Evolutionary conservation across 2,329 filamentous ascomycete genomes (phyloP), one percentile per base, ranked within the genome.

Genomic region (Claviceps sp.): DNA sequence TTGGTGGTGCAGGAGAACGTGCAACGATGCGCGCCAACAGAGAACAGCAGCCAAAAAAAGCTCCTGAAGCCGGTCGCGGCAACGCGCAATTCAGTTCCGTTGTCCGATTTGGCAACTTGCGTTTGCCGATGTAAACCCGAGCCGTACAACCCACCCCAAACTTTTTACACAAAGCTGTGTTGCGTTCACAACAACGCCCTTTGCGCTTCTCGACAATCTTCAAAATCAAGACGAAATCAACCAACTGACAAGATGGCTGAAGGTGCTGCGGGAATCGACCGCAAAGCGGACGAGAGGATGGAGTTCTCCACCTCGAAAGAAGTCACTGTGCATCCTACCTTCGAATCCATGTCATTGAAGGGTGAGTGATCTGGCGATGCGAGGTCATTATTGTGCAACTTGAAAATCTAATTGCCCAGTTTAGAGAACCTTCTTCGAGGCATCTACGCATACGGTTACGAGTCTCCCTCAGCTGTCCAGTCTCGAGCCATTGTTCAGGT

Each of bases 221-320:
- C 46, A 26, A 14, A 18, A 52, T 13, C 38, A 46, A 22, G 8
- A 14, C 22, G 2, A 9, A n/a, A 26, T 37, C 5, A 5, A 4
- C n/a, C 34, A 30, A 30, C 26, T 49, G 51, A 54, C 63, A 86
- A 57, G 61, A 98, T 97, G 93, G 88, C 90, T 58, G 91, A 97
- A 70, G 83, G 79, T 60, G 85, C 67, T 55, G 73, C 72, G 59
- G 78, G 78, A 57, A 82, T 97, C 67, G 91, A 98, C 72, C 85
- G 88, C 72, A 90, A 90, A 73, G 83, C 84, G 58, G 93, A 97
- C 70, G 90, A 95, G 77, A 84, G 88, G 70, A 95, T 97, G 84
- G 91, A 97, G 75, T 97, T 98, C 70, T 86, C 85, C 59, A 98
- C 93, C 68, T 96, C 91, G 57, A 96, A 95, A 73, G 93, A 97